Evolutionary conservation across 148 eudicot species (phyloP), one percentile per base, ranked within the genome.

Genomic region (Nyssa sinensis): DNA sequence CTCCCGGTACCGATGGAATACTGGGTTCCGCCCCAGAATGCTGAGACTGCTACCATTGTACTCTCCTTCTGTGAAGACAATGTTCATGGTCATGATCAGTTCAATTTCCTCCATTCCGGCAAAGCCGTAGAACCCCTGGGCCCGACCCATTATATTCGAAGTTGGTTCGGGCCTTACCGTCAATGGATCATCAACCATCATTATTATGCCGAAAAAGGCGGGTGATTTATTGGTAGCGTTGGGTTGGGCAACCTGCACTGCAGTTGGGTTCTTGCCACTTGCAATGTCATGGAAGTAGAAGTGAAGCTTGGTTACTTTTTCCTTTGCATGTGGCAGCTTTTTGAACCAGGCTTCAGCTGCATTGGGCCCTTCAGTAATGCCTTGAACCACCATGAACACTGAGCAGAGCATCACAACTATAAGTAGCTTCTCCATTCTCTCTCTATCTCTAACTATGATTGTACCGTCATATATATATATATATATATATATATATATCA

Each of bases 11-110:
- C 44, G 30, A 0, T 77, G 28, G 29, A 70, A 17, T 3, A 74
- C 65, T 19, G 85, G n/a, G 51, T 88, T 88, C 7, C 71, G 81
- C 30, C 84, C 82, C 9, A 81, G 16, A 0, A 85, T 25, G 28
- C 80, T 76, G 0, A 88, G 24, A 4, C 85, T 60, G 66, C 91
- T 88, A 2, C 88, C 91, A 19, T 88, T 88, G 37, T 71, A 85
- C 0, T 66, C 14, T 0, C 91, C 91, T 2, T 73, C 62, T 1
- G 67, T 64, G 64, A 88, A 88, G 1, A 33, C 53, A 21, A 53
- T 69, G 12, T 71, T 77, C 31, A 83, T 13, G 8, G 74, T 60
- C 79, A 77, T 81, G 5, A 83, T 27, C 1, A 79, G 63, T 11
- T 64, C 27, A 17, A 71, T 9, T 0, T 69, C 81, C n/a, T 44